These are phyloP conservation scores for Penicillium sp. DNA, from an alignment of 2,329 filamentous ascomycete species.

Conservation along the genomic window DNA sequence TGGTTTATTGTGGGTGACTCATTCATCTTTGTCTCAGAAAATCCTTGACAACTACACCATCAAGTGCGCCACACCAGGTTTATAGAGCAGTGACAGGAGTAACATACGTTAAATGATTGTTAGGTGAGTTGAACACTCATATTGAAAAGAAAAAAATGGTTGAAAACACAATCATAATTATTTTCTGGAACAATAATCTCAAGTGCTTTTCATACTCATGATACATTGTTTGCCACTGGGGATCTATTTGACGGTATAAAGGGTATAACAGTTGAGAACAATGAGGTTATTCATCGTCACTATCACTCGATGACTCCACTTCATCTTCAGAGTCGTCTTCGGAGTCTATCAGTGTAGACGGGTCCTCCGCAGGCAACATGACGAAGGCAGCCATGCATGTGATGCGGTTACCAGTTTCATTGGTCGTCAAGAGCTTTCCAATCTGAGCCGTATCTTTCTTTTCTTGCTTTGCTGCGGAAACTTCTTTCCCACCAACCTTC, in stretches of 20 bases:
- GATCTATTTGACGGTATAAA: constrained; percentile 19
- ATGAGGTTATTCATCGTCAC: constrained; percentile 27
- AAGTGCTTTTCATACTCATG: constrained; percentile 3
- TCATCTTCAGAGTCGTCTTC: constrained; percentile 47
- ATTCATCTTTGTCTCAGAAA: background rate
- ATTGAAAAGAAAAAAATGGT: background rate
- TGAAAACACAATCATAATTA: background rate
- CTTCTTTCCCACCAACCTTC: constrained; percentile 49
- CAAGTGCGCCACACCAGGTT: background rate
- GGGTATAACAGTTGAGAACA: constrained; percentile 22
- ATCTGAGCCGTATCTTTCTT: constrained; percentile 43
- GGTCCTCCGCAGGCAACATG: constrained; percentile 63
- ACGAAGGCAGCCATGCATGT: constrained; percentile 84
- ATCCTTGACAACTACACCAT: background rate
- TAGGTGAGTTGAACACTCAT: background rate
- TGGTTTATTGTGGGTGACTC: constrained; percentile 4
- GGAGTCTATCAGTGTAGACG: constrained; percentile 59
- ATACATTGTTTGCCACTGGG: constrained; percentile 13
- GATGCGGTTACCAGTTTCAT: constrained; percentile 83
- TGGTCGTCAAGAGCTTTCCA: constrained; percentile 69
- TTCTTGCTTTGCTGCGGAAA: constrained; percentile 18
- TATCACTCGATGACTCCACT: constrained; percentile 30
- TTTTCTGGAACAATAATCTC: background rate
- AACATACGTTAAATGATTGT: background rate
- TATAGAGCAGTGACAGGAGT: background rate